Evolutionary conservation across 2,329 filamentous ascomycete species (phyloP).

Genomic region (Endoconidiophora polonica): DNA sequence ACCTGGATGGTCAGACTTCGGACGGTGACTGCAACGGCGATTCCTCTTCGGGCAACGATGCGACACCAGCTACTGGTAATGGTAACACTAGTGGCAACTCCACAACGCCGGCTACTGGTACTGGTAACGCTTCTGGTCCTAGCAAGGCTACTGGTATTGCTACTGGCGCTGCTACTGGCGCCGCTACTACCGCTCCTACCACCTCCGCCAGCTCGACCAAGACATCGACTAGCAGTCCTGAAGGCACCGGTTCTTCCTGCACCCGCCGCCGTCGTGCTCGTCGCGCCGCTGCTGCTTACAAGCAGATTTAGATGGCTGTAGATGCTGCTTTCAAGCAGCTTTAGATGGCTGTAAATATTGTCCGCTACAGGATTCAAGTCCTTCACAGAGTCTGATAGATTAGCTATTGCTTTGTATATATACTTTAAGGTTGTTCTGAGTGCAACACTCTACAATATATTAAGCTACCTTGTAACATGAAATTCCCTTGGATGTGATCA

Average conservation of each 20-base stretch:
- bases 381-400: too few relatives aligned
- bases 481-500: too few relatives aligned
- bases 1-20: slow-evolving; percentile 19
- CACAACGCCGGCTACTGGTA: slow-evolving; percentile 12
- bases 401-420: not conserved
- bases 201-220: not conserved
- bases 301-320: not conserved
- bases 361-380: too few relatives aligned
- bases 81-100: slow-evolving; percentile 4
- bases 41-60: slow-evolving; percentile 6
- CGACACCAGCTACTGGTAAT: slow-evolving; percentile 10
- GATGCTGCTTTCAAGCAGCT: not conserved
- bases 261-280: slow-evolving; percentile 4
- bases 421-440: not conserved
- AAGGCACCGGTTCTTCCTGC: not conserved
- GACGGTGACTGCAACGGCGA: slow-evolving; percentile 23
- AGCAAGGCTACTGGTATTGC: not conserved
- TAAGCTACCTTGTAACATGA: not conserved
- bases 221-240: slow-evolving; percentile 5
- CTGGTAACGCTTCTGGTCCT: not conserved
- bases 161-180: not conserved
- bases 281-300: not conserved
- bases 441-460: not conserved
- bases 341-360: not conserved
- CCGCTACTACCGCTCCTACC: not conserved